Evolutionary conservation across 2,329 filamentous ascomycete species (phyloP), one percentile per base, ranked within the genome.

Genomic region (Leptoxyphium fumago): DNA sequence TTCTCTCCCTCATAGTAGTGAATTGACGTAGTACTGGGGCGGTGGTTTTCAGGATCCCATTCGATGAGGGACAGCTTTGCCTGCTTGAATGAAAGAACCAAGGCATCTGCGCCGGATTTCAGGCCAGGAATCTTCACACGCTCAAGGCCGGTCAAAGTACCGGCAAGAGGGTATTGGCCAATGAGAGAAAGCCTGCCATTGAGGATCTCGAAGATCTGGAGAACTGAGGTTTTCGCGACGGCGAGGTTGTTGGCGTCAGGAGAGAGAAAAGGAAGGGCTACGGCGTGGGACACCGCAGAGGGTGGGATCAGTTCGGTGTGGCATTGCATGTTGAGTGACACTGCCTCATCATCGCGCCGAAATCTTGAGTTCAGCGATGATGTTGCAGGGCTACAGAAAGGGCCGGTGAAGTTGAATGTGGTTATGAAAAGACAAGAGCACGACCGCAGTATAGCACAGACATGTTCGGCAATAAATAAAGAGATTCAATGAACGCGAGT

Each of bases 1-100:
- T 94, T 88, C 58, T 95, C 88, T 61, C 91, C 84, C 63, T 98
- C 91, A 66, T 96, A 98, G 71, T 88, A 96, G 68, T 98, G 91
- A 56, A 98, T 89, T 42, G 89, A 96, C 50, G 91, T 77, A 43
- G 89, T 96, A 54, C 82, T 80, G 54, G 96, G 79, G 42, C 77
- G 76, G 63, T 84, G 74, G 52, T 77, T 78, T 60, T 82, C 78
- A 8, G 85, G 79, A 60, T 96, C 85, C 91, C 91, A 98, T 67
- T 95, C 85, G 45, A 94, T 73, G 62, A 98, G 71, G 63, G 84
- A 93, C 58, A 96, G 74, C 66, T 94, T 94, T 38, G 91, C 91
- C 65, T 94, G 87, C 58, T 83, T 82, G 64, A 89, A 83, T 0
- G 86, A 82, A 45, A 96, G 64, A 44, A 98, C 69, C 44, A 98